phyloP scores from a whole-genome alignment of 305 asterid species.

The Lippia alba region DNA sequence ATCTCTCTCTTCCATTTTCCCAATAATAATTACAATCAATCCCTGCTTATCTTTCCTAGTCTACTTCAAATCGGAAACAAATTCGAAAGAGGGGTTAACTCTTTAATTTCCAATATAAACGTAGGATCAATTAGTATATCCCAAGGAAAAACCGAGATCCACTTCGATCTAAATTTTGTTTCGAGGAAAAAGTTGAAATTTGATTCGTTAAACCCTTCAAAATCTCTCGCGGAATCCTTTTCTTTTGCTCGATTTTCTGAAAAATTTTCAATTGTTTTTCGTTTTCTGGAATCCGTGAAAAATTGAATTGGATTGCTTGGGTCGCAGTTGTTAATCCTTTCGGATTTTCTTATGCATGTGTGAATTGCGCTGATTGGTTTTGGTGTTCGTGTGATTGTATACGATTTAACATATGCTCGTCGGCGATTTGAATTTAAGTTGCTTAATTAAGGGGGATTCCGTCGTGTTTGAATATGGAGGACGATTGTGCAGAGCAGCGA shows the following conservation, averaged over 20 bases:
- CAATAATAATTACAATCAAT: not conserved
- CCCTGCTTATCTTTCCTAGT: slow-evolving; percentile 6
- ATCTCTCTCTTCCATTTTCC: not conserved
- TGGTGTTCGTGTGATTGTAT: slow-evolving; percentile 30
- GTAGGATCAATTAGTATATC: slow-evolving; percentile 39
- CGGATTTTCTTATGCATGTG: slow-evolving; percentile 13
- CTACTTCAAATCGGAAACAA: slow-evolving; percentile 2
- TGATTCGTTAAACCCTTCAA: slow-evolving; percentile 30
- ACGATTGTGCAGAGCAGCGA: slow-evolving; percentile 51
- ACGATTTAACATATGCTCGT: slow-evolving; percentile 34
- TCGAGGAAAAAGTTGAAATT: not conserved
- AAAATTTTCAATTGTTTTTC: not conserved
- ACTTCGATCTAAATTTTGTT: slow-evolving; percentile 31
- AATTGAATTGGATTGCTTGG: slow-evolving; percentile 21
- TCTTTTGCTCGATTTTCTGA: slow-evolving; percentile 19
- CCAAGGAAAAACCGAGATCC: slow-evolving; percentile 33
- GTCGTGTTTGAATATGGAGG: slow-evolving; percentile 46
- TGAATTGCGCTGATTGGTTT: slow-evolving; percentile 26
- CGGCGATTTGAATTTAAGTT: slow-evolving; percentile 46
- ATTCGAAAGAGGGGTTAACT: not conserved
- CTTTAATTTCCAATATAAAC: not conserved
- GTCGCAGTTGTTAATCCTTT: not conserved
- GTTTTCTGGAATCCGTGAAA: slow-evolving; percentile 19
- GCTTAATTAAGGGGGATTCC: slow-evolving; percentile 39
- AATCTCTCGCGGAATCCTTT: slow-evolving; percentile 29